Evolutionary conservation across 1,284 basidiomycete genomes (phyloP), one percentile per base, ranked within the genome.

Genomic region (Boletus holoroseus): DNA sequence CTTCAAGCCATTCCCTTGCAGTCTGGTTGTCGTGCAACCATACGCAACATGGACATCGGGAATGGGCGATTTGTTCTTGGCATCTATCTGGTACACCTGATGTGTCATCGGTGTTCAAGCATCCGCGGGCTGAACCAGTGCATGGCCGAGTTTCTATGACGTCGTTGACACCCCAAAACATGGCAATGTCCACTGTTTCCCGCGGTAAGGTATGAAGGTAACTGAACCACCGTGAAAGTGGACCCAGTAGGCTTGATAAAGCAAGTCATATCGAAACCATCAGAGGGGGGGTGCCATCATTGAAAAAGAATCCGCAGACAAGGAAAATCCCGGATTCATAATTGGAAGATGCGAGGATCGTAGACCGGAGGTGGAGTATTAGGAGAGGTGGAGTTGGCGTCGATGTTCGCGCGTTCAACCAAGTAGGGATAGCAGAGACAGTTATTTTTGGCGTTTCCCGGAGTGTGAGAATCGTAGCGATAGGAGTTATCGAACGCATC

Each of bases 131-230:
- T 20, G 58, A 39, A 24, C 55, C 57, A 24, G 50, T 57, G 49
- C 58, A 67, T 24, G 47, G 27, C 36, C 15, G 51, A 22, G 53
- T 37, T 26, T 55, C 47, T 26, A 58, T 47, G 31, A 53, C 54
- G 46, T 70, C 60, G 40, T 53, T 49, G 30, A 60, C 59, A 46
- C 67, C 70, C 88, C 88, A 90, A 56, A 89, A 78, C 24, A 83
- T 57, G 35, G 83, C 83, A 37, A 88, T 73, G 44, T 80, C 77
- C 18, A 83, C 76, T 5, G 66, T 61, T 36, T 68, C 63, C 44
- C 51, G 55, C 7, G 85, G 82, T 7, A 91, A 71, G 12, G 83
- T 82, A 57, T 82, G 76, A 12, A 91, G 59, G 67, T 90, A 91
- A 36, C 76, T 79, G 57, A 67, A 72, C 85, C 85, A 91, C 45